Conservation (phyloP, 2,329 filamentous ascomycete genomes). For the Talaromyces sp. region DNA sequence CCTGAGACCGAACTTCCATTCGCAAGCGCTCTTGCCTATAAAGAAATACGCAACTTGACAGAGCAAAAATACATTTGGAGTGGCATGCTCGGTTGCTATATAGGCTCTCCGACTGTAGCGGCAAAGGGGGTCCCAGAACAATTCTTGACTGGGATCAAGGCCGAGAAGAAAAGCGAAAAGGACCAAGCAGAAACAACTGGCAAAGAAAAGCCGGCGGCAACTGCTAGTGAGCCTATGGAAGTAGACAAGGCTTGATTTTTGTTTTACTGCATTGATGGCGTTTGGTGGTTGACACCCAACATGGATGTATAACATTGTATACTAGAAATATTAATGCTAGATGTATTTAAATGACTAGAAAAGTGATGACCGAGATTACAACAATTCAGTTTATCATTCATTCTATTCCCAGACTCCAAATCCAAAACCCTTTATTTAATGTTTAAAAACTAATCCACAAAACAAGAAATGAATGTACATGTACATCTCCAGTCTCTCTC, state of each 20-base stretch:
- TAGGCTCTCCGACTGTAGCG: slow-evolving; percentile 56
- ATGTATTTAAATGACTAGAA: too few species aligned
- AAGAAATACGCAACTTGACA: slow-evolving; percentile 68
- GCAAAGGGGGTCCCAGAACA: slow-evolving; percentile 75
- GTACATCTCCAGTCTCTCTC: too few species aligned
- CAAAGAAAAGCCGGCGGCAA: neutral
- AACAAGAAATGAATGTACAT: too few species aligned
- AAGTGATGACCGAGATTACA: neutral
- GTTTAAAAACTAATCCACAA: too few species aligned
- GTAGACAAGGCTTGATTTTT: slow-evolving; percentile 8
- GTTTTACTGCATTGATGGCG: neutral
- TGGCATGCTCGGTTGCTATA: slow-evolving; percentile 72
- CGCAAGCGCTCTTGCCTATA: slow-evolving; percentile 70
- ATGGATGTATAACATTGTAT: neutral
- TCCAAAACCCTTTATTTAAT: too few species aligned
- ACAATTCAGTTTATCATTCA: neutral
- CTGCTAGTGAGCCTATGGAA: slow-evolving; percentile 7
- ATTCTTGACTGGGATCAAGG: slow-evolving; percentile 48
- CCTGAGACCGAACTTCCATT: slow-evolving; percentile 79
- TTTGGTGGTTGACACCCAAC: neutral
- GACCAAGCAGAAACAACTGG: neutral
- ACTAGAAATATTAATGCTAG: too few species aligned
- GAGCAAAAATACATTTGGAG: slow-evolving; percentile 79
- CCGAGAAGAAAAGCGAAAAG: slow-evolving; percentile 11
- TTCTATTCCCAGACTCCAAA: neutral